Percentiles rank a stretch among this genome's conserved stretches.
These are phyloP conservation scores for Flagelloscypha sp. DNA, from an alignment of 768 basidiomycete species.

Conservation along the genomic window DNA sequence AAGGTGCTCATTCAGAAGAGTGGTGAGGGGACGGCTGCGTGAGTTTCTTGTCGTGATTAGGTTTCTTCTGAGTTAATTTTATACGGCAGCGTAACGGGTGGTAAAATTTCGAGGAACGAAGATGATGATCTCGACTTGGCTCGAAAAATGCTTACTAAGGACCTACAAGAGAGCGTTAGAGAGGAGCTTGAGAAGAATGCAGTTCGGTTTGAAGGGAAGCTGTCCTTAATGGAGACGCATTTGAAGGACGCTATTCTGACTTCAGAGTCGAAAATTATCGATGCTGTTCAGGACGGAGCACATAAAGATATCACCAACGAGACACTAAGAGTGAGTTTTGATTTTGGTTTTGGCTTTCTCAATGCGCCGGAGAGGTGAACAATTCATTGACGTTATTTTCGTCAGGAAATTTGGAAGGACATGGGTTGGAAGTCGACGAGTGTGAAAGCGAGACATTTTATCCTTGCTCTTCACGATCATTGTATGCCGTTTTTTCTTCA, in stretches of 20 bases:
- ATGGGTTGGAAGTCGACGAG: conserved; percentile 49
- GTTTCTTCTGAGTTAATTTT: too few species aligned
- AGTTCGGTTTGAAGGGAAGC: conserved; percentile 36
- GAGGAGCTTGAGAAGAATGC: conserved; percentile 29
- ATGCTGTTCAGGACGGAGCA: conserved; percentile 29
- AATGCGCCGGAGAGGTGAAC: conserved; percentile 25
- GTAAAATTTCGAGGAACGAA: too few species aligned
- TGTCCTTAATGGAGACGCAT: conserved; percentile 36
- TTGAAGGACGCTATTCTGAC: conserved; percentile 21
- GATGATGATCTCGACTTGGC: conserved; percentile 22
- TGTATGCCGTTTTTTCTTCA: conserved; percentile 27
- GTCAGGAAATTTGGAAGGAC: conserved; percentile 44
- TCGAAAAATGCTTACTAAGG: conserved; percentile 24
- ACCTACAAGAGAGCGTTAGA: conserved; percentile 30
- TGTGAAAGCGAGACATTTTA: conserved; percentile 44
- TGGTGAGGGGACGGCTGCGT: conserved; percentile 22
- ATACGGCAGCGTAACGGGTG: too few species aligned
- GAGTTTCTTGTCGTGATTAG: conserved; percentile 17
- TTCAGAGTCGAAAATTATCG: conserved; percentile 31
- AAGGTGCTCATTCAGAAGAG: conserved; percentile 22
- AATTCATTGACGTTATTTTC: conserved; percentile 30
- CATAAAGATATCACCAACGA: conserved; percentile 38
- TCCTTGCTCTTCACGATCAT: conserved; percentile 33
- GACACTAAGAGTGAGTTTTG: too few species aligned
- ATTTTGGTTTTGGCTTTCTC: too few species aligned